Base-by-base conservation (phyloP, 1,139 yeast species). In the Wickerhamomyces sp. region DNA sequence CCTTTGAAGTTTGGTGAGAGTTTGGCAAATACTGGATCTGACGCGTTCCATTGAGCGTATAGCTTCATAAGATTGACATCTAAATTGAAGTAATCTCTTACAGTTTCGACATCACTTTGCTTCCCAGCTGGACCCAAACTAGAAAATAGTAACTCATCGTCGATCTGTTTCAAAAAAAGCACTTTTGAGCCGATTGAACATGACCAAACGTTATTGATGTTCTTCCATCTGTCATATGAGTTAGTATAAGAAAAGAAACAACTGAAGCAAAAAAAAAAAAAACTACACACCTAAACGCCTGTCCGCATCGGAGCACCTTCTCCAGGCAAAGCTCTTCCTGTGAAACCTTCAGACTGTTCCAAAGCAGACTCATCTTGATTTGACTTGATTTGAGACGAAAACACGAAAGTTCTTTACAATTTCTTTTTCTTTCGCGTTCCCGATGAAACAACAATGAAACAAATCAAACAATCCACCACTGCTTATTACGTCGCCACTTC, bases 281-380 rank as follows among this genome's bases (percentile, higher is more conserved):
- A 13, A 15, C 48, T 9, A 62, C 61, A 61, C 65, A 70, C 49
- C 75, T 56, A 56, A 86, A 86, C 0, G 94, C 81, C 63, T 91
- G 98, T 0, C 98, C 98, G 61, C 96, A 88, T 46, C 95, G 74
- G 37, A 91, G 71, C 0, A 90, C 94, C 43, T 80, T 78, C 7
- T 79, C 66, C n/a, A 90, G 64, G 33, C 75, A 66, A 1, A 89
- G 68, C 54, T 89, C 96, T 1, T 56, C 54, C 7, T 47, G 48
- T 0, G 56, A 44, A 3, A 61, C 53, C 14, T 42, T 45, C 15
- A 59, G n/a, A 1, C 45, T 41, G 29, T 44, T 48, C 59, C 59
- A 55, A 3, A 48, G 39, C 11, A 53, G 43, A 18, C 37, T 34
- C 45, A 39, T 36, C 27, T 27, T 27, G 7, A 27, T 11, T 11